phyloP scores from a whole-genome alignment of 2,329 filamentous ascomycete genomes.

The Davidsoniella neocaledoniae region DNA sequence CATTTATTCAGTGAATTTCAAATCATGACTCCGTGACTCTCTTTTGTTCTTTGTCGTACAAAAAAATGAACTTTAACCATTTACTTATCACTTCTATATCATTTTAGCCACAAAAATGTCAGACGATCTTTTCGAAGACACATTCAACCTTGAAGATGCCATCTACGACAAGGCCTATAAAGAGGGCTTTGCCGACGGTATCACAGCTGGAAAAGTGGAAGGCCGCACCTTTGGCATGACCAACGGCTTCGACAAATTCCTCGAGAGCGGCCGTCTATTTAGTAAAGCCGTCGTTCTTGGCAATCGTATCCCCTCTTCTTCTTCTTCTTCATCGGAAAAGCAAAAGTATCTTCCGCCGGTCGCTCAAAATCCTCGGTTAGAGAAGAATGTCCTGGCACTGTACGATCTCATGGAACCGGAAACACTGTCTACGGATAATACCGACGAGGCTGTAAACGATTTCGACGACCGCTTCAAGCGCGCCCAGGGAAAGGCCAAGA shows the following conservation, averaged over 20 bases:
- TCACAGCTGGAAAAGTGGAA: conserved; percentile 64
- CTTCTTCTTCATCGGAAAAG: neutral
- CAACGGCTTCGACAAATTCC: conserved; percentile 85
- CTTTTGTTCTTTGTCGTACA: no score
- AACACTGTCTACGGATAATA: conserved; percentile 64
- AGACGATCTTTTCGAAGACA: conserved; percentile 36
- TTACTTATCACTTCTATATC: neutral
- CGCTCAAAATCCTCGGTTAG: conserved; percentile 45
- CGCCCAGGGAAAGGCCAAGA: conserved; percentile 66
- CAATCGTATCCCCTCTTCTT: conserved; percentile 35
- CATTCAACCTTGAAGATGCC: conserved; percentile 43
- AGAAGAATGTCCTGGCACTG: conserved; percentile 59
- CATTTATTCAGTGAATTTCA: neutral
- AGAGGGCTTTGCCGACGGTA: conserved; percentile 59
- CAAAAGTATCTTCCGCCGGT: conserved; percentile 25
- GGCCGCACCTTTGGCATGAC: conserved; percentile 81
- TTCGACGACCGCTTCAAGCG: conserved; percentile 80
- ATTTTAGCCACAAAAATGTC: conserved; percentile 1
- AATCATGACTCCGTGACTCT: neutral
- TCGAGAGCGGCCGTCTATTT: conserved; percentile 61
- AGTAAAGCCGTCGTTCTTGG: conserved; percentile 74
- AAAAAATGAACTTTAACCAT: neutral
- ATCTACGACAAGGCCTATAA: conserved; percentile 75
- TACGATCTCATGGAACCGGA: conserved; percentile 64
- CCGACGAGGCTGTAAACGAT: conserved; percentile 75